phyloP scores from a whole-genome alignment of 2,329 filamentous ascomycete genomes.

The Capronia americana region DNA sequence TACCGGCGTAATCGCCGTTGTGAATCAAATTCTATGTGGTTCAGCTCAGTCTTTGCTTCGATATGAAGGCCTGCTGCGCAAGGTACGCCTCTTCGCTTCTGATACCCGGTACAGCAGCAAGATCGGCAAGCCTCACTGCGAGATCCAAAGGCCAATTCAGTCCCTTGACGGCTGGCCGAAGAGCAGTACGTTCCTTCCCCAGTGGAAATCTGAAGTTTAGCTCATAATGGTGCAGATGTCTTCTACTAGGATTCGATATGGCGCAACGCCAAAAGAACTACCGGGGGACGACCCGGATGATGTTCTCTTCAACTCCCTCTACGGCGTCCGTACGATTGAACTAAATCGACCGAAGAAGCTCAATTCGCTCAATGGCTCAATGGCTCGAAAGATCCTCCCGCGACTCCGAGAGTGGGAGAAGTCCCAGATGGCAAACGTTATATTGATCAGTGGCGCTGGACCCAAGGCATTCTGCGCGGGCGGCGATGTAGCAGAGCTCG shows the following conservation, averaged over 20 bases:
- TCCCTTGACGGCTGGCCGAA: constrained; percentile 20
- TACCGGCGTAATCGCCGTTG: neutral
- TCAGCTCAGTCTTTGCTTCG: constrained; percentile 14
- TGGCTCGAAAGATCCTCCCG: constrained; percentile 93
- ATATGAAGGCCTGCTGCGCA: constrained; percentile 39
- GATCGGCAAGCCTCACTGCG: constrained; percentile 19
- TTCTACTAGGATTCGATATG: constrained; percentile 37
- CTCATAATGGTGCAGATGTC: constrained; percentile 51
- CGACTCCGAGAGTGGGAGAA: constrained; percentile 92
- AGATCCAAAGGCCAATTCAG: constrained; percentile 23
- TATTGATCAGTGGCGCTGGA: constrained; percentile 90
- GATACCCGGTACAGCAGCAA: constrained; percentile 22
- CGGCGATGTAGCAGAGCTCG: constrained; percentile 84
- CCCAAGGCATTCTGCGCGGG: constrained; percentile 88
- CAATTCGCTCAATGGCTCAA: constrained; percentile 91
- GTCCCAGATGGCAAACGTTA: constrained; percentile 89
- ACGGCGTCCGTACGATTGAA: constrained; percentile 88
- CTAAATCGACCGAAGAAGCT: constrained; percentile 91
- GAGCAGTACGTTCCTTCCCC: constrained; percentile 22
- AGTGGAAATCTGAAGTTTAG: neutral
- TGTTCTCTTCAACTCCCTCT: constrained; percentile 88
- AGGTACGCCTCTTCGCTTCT: constrained; percentile 37
- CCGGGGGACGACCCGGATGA: constrained; percentile 80
- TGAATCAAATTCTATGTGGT: constrained; percentile 8
- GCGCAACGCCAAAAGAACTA: constrained; percentile 57